Percentiles rank a stretch among this genome's conserved stretches.
phyloP scores from a whole-genome alignment of 1,284 basidiomycete species.

The Apiotrichum gamsii region DNA sequence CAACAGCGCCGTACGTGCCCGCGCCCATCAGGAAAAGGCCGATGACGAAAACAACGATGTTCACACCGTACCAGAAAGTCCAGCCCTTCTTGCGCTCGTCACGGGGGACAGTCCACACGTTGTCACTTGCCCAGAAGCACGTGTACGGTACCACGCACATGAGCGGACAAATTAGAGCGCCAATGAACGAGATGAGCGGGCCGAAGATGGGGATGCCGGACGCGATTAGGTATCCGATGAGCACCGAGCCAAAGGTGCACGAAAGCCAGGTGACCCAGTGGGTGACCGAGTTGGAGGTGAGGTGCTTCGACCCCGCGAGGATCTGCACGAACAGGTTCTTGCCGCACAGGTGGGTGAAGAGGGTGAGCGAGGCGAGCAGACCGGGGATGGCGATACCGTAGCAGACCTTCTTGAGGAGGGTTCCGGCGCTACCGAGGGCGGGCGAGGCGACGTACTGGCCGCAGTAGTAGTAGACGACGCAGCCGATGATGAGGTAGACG shows the following conservation, averaged over 20 bases:
- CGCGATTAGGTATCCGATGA: conserved; percentile 18
- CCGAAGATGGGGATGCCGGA: conserved; percentile 26
- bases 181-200: conserved; percentile 28
- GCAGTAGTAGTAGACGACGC: conserved; percentile 16
- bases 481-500: conserved; percentile 29
- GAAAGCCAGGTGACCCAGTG: conserved; percentile 57
- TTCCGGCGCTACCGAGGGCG: conserved; percentile 44
- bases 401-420: conserved; percentile 38
- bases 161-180: conserved; percentile 24
- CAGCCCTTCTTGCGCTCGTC: conserved; percentile 4
- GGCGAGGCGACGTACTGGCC: conserved; percentile 25
- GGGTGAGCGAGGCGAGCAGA: conserved; percentile 32
- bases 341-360: conserved; percentile 47
- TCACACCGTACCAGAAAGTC: neutral
- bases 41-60: conserved; percentile 20
- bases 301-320: conserved; percentile 56
- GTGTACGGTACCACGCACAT: conserved; percentile 21
- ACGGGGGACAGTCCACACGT: conserved; percentile 17
- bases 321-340: conserved; percentile 60
- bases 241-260: conserved; percentile 41
- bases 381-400: conserved; percentile 43
- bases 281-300: conserved; percentile 55
- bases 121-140: conserved; percentile 33
- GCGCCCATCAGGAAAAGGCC: conserved; percentile 31
- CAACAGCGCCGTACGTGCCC: conserved; percentile 30